phyloP scores from a whole-genome alignment of 441 rosid genomes.

The Eruca vesicaria region DNA sequence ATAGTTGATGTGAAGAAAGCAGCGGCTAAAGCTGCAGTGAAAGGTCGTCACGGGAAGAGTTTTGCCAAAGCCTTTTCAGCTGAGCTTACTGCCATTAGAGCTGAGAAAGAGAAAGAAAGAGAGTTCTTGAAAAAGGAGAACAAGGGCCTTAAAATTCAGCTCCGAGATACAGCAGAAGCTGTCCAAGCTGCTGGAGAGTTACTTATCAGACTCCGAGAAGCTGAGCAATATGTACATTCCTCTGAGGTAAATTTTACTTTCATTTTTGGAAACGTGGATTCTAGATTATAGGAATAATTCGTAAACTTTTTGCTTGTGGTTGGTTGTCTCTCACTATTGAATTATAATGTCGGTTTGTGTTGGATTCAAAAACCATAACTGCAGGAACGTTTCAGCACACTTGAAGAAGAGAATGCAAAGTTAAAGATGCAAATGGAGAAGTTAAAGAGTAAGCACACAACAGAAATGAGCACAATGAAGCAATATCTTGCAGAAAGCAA shows the following conservation, averaged over 20 bases:
- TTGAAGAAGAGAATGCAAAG: constrained; percentile 72
- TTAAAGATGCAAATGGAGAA: constrained; percentile 83
- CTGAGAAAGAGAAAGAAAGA: constrained; percentile 79
- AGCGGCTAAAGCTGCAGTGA: constrained; percentile 77
- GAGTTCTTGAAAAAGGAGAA: constrained; percentile 79
- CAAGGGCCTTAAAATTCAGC: constrained; percentile 71
- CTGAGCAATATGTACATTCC: constrained; percentile 71
- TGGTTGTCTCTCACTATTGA: not conserved
- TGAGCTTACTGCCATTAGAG: constrained; percentile 74
- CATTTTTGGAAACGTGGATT: too few relatives aligned
- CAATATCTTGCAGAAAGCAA: constrained; percentile 91
- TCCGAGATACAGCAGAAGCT: constrained; percentile 92
- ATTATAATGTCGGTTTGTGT: not conserved
- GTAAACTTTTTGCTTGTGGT: not conserved
- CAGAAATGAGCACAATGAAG: constrained; percentile 93
- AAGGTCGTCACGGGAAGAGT: constrained; percentile 65
- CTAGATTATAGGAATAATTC: too few relatives aligned
- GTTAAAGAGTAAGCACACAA: constrained; percentile 82
- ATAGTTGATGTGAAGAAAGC: constrained; percentile 85
- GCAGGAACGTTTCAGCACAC: constrained; percentile 58
- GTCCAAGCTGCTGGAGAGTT: constrained; percentile 98
- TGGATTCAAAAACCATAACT: not conserved
- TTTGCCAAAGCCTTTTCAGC: constrained; percentile 76
- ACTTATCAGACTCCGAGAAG: constrained; percentile 81
- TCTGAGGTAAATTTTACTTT: constrained; percentile 60